phyloP scores from a whole-genome alignment of 1,139 yeast species.

The Magnusiomyces suaveolens region DNA sequence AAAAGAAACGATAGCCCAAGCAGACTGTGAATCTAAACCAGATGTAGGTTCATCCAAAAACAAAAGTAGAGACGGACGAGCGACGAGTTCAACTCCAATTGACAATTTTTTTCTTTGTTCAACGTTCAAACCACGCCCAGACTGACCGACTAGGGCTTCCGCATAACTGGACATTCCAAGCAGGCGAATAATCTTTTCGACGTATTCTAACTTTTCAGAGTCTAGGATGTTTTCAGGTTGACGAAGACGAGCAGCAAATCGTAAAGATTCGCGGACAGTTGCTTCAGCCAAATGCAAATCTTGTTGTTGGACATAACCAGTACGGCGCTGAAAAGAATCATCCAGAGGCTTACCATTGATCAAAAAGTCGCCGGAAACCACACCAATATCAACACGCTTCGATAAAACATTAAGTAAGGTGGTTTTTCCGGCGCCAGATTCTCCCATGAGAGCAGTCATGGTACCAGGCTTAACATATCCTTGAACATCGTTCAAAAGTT shows the following conservation, averaged over 20 bases:
- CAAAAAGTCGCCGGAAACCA: conserved; percentile 50
- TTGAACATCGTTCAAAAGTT: conserved; percentile 44
- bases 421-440: conserved; percentile 59
- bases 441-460: conserved; percentile 54
- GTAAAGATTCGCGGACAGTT: conserved; percentile 50
- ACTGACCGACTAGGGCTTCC: conserved; percentile 55
- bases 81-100: conserved; percentile 79
- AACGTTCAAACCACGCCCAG: conserved; percentile 61
- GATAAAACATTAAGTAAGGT: conserved; percentile 50
- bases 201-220: conserved; percentile 43
- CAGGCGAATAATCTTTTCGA: conserved; percentile 45
- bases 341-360: conserved; percentile 48
- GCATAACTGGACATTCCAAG: conserved; percentile 50
- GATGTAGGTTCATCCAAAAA: conserved; percentile 67
- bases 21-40: conserved; percentile 51
- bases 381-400: conserved; percentile 48
- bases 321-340: conserved; percentile 45
- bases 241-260: conserved; percentile 50
- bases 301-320: conserved; percentile 57
- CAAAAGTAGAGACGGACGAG: conserved; percentile 66
- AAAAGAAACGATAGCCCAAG: conserved; percentile 37
- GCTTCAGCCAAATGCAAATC: conserved; percentile 48
- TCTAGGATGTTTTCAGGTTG: conserved; percentile 41
- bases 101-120: conserved; percentile 77
- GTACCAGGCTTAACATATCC: conserved; percentile 57